Conservation (phyloP, 2,329 filamentous ascomycete species). For the Pseudonectria buxi region DNA sequence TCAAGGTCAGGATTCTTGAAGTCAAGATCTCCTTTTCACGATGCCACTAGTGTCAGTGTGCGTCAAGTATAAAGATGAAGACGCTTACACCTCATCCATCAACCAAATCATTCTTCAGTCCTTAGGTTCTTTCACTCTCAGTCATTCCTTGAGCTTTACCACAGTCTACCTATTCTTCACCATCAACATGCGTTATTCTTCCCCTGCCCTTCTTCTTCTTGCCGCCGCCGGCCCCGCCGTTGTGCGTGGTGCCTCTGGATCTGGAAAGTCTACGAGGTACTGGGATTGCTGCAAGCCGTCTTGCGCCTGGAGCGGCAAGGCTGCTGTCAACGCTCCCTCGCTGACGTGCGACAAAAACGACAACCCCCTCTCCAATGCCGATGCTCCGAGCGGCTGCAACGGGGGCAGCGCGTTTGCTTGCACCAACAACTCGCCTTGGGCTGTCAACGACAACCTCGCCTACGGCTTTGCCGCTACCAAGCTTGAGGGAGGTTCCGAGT, state of each 20-base stretch:
- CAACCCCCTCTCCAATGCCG: constrained; percentile 43
- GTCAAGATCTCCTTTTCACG: too few species aligned
- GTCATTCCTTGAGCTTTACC: constrained; percentile 12
- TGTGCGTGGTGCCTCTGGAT: constrained; percentile 21
- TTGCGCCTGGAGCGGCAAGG: constrained; percentile 55
- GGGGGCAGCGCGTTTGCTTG: constrained; percentile 56
- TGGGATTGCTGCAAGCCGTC: constrained; percentile 69
- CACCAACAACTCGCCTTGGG: constrained; percentile 55
- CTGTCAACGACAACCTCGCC: constrained; percentile 48
- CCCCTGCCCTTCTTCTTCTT: constrained; percentile 13
- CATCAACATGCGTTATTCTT: constrained; percentile 12
- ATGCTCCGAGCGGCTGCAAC: constrained; percentile 46
- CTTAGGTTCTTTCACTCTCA: constrained; percentile 8
- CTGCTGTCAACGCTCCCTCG: constrained; percentile 42
- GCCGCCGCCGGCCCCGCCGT: constrained; percentile 16
- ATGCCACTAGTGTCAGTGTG: too few species aligned
- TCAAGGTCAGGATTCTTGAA: too few species aligned
- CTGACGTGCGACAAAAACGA: constrained; percentile 49
- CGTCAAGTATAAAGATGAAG: background rate
- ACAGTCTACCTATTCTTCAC: constrained; percentile 5
- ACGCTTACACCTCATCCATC: constrained; percentile 9
- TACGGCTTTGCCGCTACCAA: constrained; percentile 60
- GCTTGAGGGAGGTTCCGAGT: constrained; percentile 48
- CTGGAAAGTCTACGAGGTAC: constrained; percentile 32
- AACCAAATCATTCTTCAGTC: constrained; percentile 4